Evolutionary conservation across 2,329 filamentous ascomycete species (phyloP), one percentile per base, ranked within the genome.

Genomic region (Thielaviopsis euricoi): DNA sequence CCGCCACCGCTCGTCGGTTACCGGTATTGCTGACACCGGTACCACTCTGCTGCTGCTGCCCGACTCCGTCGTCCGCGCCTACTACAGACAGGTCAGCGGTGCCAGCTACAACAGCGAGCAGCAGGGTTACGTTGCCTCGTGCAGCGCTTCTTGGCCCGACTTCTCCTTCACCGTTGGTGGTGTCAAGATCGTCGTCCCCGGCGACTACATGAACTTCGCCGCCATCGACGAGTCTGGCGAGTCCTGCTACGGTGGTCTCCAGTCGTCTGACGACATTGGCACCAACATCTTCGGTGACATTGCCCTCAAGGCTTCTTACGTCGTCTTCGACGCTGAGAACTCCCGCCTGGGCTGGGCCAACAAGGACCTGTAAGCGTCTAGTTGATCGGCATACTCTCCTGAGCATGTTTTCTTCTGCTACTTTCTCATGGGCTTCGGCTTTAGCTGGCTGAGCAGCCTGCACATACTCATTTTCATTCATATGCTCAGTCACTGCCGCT

Each of bases 161-260:
- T 68, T 79, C 54, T 67, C 71, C 58, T 70, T 86, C 19, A 76
- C 78, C 25, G 74, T 85, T 29, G 82, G 81, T 33, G 74, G 74
- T 33, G 78, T 77, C 67, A 78, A 76, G 74, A 81, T 81, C 17
- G 76, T 69, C 43, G 71, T 83, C 40, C 75, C 74, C 58, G 80
- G 79, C 6, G 65, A 66, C 23, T 72, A 78, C 54, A 74, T 82
- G 62, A 76, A 74, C 62, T 84, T 81, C 62, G 73, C 76, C 1
- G 33, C 52, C 23, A 40, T 55, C 7, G 64, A 70, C 26, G 70
- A 81, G 10, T 70, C 73, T 53, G 71, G 71, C 55, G 73, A 73
- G 49, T 79, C 73, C 58, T 87, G 84, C 72, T 86, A 84, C 63
- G 84, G 83, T 60, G 83, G 82, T 63, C 70, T 87, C 19, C 84